Base-by-base conservation (phyloP, 2,329 filamentous ascomycete genomes). In the Ophiostoma himal-ulmi region DNA sequence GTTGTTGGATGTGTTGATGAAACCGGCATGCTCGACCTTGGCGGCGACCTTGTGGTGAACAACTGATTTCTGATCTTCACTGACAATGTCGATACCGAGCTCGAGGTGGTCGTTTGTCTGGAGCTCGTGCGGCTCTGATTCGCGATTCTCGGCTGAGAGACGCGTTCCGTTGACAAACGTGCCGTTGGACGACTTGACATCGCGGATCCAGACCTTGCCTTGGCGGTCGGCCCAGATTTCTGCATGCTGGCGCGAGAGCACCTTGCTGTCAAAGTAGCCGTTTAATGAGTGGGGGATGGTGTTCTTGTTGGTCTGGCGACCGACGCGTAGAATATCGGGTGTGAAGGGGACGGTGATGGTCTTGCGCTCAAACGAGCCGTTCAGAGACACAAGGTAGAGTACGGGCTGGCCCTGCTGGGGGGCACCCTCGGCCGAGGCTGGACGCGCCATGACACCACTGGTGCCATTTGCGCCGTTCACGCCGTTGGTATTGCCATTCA, bases 11-110 rank as follows among this genome's bases (percentile, higher is more conserved):
- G 89, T 86, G 64, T 86, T 89, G 73, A 94, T 87, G 74, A 94
- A 90, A 7, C 95, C 95, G 54, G 95, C 93, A 81, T 97, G 93
- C 79, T 99, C 95, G 70, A 99, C 93, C 78, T 96, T 96, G 70
- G 95, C 94, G 26, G 94, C 94, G 67, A 99, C 95, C 78, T 99
- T 99, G 82, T 98, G 95, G 78, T 99, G 95, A 17, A 99, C 94
- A 37, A 99, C 93, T 0, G 94, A 97, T 81, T 97, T 98, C 79
- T 98, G 94, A 78, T 99, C 95, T 79, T 99, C 95, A 79, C 93
- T 97, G 68, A 99, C 94, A 77, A 99, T 99, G 78, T 99, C 95
- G 76, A 99, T 99, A 70, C 95, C 95, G 48, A 99, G 85, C 78
- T 99, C 95, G 69, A 99, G 83, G 73, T 95, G 92, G 77, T 99